Base-by-base conservation (phyloP, 1,139 yeast genomes). In the Diutina ranongensis region DNA sequence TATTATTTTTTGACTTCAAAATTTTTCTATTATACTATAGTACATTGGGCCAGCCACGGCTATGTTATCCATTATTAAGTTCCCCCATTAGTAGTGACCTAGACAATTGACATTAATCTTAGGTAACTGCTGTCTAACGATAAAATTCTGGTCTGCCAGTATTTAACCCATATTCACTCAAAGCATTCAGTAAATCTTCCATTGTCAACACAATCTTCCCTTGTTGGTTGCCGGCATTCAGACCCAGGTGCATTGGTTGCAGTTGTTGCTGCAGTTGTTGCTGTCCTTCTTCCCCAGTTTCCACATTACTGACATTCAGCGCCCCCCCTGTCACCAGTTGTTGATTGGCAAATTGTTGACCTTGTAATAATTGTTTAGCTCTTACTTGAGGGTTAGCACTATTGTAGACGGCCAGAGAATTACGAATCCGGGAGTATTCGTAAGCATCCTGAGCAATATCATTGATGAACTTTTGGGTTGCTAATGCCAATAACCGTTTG, bases 361-460 rank as follows among this genome's bases (percentile, higher is more conserved):
- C 80, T 53, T 82, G 87, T 59, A 78, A 68, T 57, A 80, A 68
- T 48, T 89, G 85, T 52, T 87, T 75, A 0, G 96, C 94, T 54
- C 95, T 69, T 0, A 81, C 83, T 58, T 86, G 95, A 3, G 95
- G 95, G 57, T 87, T 87, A 41, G 86, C 73, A 1, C 94, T 80
- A 54, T 83, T 81, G 55, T 86, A 83, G 19, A 86, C 94, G 0
- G 95, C 81, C 4, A 87, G 76, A 9, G 88, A 74, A 21, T 89
- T 85, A 50, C 97, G 73, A 54, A 94, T 92, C 50, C 97, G 71
- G 10, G 95, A 83, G 60, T 87, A 89, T 59, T 94, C 98, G 60
- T 87, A 92, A 0, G 98, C 97, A 61, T 94, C 97, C 19, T 89
- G 88, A 1, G 98, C 96, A 35, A 94, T 82, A 59, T 92, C 98